Conservation (phyloP, 2,329 filamentous ascomycete species). For the Pseudogymnoascus sp. region DNA sequence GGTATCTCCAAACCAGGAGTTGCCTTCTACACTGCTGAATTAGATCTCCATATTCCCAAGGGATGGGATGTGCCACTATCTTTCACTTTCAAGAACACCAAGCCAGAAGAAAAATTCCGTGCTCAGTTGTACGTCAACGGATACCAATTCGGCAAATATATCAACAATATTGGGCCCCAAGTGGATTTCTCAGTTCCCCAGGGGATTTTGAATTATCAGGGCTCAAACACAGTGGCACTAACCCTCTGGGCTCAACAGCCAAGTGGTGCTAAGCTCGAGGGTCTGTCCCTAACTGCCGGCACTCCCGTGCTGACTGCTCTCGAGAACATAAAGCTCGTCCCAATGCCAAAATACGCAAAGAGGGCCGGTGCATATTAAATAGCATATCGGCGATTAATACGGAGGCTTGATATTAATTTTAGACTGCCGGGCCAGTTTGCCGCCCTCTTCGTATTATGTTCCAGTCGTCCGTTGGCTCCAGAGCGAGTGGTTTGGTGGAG, state of each 20-base stretch:
- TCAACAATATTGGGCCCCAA: constrained; percentile 66
- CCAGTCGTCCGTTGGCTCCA: neutral
- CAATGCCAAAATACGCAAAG: neutral
- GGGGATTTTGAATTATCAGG: constrained; percentile 60
- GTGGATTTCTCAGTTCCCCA: constrained; percentile 61
- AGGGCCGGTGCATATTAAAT: neutral
- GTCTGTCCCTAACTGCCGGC: constrained; percentile 3
- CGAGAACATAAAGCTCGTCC: neutral
- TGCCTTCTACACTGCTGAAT: constrained; percentile 46
- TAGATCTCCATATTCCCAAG: constrained; percentile 45
- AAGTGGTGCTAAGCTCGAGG: constrained; percentile 13
- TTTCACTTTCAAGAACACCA: constrained; percentile 32
- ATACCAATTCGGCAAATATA: constrained; percentile 54
- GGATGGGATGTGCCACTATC: constrained; percentile 52
- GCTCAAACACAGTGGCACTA: constrained; percentile 58
- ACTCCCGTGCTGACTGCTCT: neutral
- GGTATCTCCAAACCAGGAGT: constrained; percentile 43
- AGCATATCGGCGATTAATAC: constrained; percentile 1
- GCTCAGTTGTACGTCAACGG: constrained; percentile 64
- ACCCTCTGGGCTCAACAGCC: constrained; percentile 53
- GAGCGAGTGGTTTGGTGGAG: neutral
- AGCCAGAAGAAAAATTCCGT: constrained; percentile 32
- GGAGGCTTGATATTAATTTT: neutral
- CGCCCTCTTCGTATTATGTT: neutral
- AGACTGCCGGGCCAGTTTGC: neutral